These are phyloP conservation scores for Triglochin maritima DNA, from an alignment of 106 monocot species.

Conservation along the genomic window DNA sequence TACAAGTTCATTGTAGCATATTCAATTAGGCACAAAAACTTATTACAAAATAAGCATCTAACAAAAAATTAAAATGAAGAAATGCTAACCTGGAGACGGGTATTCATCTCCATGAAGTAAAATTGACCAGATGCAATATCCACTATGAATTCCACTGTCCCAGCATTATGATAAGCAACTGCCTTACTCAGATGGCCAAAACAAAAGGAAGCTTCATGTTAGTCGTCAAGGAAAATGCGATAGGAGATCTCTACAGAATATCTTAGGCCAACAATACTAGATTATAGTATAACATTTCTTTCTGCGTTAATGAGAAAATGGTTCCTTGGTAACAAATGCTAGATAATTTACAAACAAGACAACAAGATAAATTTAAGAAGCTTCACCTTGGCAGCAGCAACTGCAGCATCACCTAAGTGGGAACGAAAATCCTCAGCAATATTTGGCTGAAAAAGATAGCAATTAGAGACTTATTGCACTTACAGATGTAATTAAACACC, in stretches of 20 bases:
- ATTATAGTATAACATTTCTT: no score
- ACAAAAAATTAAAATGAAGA: neutral
- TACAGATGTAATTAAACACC: neutral
- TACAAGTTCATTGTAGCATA: no score
- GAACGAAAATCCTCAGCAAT: constrained; percentile 63
- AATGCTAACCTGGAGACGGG: constrained; percentile 76
- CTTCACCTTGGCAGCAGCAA: constrained; percentile 93
- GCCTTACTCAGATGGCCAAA: constrained; percentile 62
- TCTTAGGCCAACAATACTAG: no score
- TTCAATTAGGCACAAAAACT: no score
- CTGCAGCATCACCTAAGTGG: constrained; percentile 93
- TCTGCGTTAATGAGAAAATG: no score
- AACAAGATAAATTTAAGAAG: neutral
- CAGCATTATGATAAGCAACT: constrained; percentile 94
- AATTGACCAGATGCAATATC: constrained; percentile 76
- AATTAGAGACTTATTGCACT: neutral
- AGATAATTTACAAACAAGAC: neutral
- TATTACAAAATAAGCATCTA: no score
- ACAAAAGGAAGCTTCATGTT: constrained; percentile 16
- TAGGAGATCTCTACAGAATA: no score
- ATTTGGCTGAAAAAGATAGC: constrained; percentile 76
- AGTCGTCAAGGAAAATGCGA: no score
- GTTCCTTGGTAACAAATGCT: neutral
- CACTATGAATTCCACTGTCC: constrained; percentile 98
- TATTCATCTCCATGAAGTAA: constrained; percentile 99